phyloP scores from a whole-genome alignment of 495 filamentous ascomycete genomes.

The Aspergillus nidulans region DNA sequence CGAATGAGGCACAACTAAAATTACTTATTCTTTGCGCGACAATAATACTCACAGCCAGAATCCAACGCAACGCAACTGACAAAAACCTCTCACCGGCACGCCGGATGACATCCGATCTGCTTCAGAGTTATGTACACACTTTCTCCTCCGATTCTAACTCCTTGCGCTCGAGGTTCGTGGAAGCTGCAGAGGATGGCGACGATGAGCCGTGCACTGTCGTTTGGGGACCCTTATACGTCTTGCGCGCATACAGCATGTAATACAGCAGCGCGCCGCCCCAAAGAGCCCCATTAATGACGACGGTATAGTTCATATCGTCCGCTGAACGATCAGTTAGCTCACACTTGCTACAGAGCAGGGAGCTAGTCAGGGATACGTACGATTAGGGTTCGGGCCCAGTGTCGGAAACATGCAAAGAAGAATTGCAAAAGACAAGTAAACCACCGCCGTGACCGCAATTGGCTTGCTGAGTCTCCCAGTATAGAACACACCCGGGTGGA shows the following conservation, averaged over 20 bases:
- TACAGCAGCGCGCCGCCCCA: slow-evolving; percentile 60
- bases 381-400: slow-evolving; percentile 50
- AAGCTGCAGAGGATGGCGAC: slow-evolving; percentile 23
- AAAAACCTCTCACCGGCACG: no score
- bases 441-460: slow-evolving; percentile 50
- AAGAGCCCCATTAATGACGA: slow-evolving; percentile 58
- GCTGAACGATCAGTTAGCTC: slow-evolving; percentile 22
- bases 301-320: slow-evolving; percentile 59
- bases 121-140: not conserved
- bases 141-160: not conserved
- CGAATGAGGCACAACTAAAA: no score
- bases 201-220: slow-evolving; percentile 41
- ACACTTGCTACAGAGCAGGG: not conserved
- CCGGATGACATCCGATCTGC: not conserved
- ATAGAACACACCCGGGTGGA: slow-evolving; percentile 61
- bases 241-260: slow-evolving; percentile 60
- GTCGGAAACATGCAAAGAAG: slow-evolving; percentile 57
- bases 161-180: slow-evolving; percentile 1
- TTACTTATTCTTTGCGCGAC: no score
- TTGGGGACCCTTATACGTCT: slow-evolving; percentile 70
- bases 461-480: slow-evolving; percentile 51
- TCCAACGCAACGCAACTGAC: not conserved
- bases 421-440: slow-evolving; percentile 54
- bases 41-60: no score
- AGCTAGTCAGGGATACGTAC: slow-evolving; percentile 23